Conservation (phyloP, 2,329 filamentous ascomycete genomes). For the Cladobotryum protrusum region DNA sequence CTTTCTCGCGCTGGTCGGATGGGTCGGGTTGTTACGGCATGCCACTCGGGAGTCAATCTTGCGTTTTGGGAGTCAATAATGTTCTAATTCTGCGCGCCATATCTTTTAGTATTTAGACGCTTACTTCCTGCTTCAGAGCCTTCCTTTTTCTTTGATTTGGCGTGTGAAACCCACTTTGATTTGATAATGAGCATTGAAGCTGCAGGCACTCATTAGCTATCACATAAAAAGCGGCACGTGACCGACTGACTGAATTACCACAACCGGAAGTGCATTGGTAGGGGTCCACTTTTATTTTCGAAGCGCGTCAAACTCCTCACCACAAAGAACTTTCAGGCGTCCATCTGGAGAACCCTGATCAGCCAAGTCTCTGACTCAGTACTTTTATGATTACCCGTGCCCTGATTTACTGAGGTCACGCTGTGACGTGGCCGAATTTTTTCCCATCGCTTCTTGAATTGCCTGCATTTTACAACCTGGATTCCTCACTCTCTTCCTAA, state of each 20-base stretch:
- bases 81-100: constrained; percentile 12
- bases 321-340: constrained; percentile 4
- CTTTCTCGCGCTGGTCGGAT: constrained; percentile 9
- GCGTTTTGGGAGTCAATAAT: constrained; percentile 14
- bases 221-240: constrained; percentile 14
- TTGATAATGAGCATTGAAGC: background rate
- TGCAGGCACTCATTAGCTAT: background rate
- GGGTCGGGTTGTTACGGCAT: constrained; percentile 15
- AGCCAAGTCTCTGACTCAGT: constrained; percentile 2
- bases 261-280: constrained; percentile 2
- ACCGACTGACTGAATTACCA: constrained; percentile 4
- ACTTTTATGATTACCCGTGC: constrained; percentile 11
- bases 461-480: background rate
- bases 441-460: background rate
- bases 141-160: background rate
- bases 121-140: constrained; percentile 2
- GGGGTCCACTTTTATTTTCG: constrained; percentile 15
- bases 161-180: too few relatives aligned
- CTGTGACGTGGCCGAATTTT: constrained; percentile 10
- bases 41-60: constrained; percentile 16
- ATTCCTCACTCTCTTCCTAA: background rate
- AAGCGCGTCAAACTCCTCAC: constrained; percentile 20
- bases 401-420: constrained; percentile 10
- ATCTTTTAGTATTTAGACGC: constrained; percentile 9
- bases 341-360: constrained; percentile 5